phyloP scores from a whole-genome alignment of 2,329 filamentous ascomycete species.

The Pseudohalonectria lignicola region DNA sequence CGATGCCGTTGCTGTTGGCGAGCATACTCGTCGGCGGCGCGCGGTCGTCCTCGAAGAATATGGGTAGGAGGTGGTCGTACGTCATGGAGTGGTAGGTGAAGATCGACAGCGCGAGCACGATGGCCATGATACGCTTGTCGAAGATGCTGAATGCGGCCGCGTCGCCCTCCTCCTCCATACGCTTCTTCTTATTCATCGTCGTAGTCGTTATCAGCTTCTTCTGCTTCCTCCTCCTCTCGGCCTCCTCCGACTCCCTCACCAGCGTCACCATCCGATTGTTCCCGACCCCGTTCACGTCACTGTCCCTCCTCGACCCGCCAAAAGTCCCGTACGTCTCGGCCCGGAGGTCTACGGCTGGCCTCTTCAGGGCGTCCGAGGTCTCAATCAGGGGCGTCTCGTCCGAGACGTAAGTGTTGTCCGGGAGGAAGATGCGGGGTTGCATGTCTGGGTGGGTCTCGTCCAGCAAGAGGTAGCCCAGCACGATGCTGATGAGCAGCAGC shows the following conservation, averaged over 20 bases:
- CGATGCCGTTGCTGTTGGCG: constrained; percentile 12
- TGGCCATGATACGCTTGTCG: constrained; percentile 55
- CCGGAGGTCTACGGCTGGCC: constrained; percentile 61
- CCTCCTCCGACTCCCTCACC: neutral
- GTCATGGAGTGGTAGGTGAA: constrained; percentile 96
- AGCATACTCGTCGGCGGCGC: constrained; percentile 22
- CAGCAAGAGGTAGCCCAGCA: constrained; percentile 70
- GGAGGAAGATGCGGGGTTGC: constrained; percentile 40
- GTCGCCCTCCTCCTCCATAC: constrained; percentile 3
- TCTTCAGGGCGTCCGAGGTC: constrained; percentile 63
- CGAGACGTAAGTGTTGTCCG: constrained; percentile 38
- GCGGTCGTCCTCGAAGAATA: constrained; percentile 77
- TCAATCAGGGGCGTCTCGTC: constrained; percentile 66
- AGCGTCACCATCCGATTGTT: neutral
- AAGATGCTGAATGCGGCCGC: constrained; percentile 29
- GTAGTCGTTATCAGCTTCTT: too few species aligned
- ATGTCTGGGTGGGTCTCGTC: constrained; percentile 85
- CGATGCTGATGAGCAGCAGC: constrained; percentile 67
- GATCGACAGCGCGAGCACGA: constrained; percentile 74
- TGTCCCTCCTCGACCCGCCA: constrained; percentile 32
- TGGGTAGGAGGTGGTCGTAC: constrained; percentile 83
- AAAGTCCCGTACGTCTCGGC: constrained; percentile 76
- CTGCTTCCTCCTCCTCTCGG: neutral
- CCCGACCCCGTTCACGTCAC: neutral
- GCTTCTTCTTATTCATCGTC: constrained; percentile 8